These are phyloP conservation scores for Neurospora terricola DNA, from an alignment of 495 filamentous ascomycete genomes.

Conservation along the genomic window DNA sequence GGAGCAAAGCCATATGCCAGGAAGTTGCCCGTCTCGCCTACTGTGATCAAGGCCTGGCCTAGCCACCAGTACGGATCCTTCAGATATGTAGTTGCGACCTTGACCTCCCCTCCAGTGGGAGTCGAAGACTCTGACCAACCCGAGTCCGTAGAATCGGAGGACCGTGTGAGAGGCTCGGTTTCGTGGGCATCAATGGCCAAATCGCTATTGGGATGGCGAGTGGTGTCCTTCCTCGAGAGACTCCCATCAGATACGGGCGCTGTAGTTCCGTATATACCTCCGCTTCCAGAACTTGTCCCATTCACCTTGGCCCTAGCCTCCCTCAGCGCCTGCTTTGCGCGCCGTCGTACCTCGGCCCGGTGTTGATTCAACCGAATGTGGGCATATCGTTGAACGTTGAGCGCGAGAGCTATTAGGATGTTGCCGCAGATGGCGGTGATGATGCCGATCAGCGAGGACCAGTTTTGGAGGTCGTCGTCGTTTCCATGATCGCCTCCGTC, in stretches of 20 bases:
- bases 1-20: slow-evolving; percentile 98
- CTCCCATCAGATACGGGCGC: slow-evolving; percentile 1
- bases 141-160: slow-evolving; percentile 34
- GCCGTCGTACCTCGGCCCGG: slow-evolving; percentile 31
- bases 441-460: slow-evolving; percentile 93
- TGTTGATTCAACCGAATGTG: slow-evolving; percentile 63
- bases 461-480: slow-evolving; percentile 49
- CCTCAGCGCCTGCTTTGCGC: slow-evolving; percentile 38
- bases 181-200: slow-evolving; percentile 25
- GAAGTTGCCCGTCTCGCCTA: slow-evolving; percentile 95
- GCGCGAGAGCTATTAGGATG: slow-evolving; percentile 83
- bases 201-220: slow-evolving; percentile 22
- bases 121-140: slow-evolving; percentile 26
- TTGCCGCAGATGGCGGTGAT: slow-evolving; percentile 85
- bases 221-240: slow-evolving; percentile 10
- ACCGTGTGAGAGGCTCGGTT: slow-evolving; percentile 38
- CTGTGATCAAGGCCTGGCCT: slow-evolving; percentile 78
- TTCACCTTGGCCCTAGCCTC: slow-evolving; percentile 4
- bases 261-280: slow-evolving; percentile 13
- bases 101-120: slow-evolving; percentile 20
- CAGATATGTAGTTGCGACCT: slow-evolving; percentile 50
- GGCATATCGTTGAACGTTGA: slow-evolving; percentile 94
- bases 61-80: slow-evolving; percentile 92
- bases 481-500: slow-evolving; percentile 29
- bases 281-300: slow-evolving; percentile 13